Percentiles rank a stretch among this genome's conserved stretches.
phyloP scores from a whole-genome alignment of 768 basidiomycete genomes.

The Pleurotus sapidus region DNA sequence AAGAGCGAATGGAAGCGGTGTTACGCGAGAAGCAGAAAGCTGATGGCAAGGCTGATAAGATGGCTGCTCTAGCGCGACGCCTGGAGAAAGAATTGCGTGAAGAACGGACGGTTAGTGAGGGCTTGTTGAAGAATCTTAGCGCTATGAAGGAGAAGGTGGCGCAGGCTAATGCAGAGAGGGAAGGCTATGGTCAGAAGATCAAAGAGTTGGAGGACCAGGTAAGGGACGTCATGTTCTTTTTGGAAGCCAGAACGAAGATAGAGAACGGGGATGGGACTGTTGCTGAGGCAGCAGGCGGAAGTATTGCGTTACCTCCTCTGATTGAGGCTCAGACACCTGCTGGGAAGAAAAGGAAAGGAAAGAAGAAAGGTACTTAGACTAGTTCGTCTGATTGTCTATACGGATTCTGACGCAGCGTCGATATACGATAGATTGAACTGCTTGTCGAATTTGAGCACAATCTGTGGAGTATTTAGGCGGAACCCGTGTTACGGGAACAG shows the following conservation, averaged over 20 bases:
- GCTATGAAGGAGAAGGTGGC: constrained; percentile 58
- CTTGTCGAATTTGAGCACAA: too few species aligned
- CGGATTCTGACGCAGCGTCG: too few species aligned
- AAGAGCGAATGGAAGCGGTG: constrained; percentile 38
- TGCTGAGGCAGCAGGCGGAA: constrained; percentile 76
- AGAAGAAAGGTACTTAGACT: constrained; percentile 22
- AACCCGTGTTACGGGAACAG: too few species aligned
- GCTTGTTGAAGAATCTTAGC: constrained; percentile 71
- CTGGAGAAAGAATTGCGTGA: constrained; percentile 76
- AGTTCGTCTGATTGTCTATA: too few species aligned
- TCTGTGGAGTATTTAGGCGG: too few species aligned
- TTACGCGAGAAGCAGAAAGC: constrained; percentile 59
- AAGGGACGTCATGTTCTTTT: constrained; percentile 90
- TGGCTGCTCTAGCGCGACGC: constrained; percentile 56
- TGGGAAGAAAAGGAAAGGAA: constrained; percentile 44
- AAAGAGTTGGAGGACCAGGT: constrained; percentile 85
- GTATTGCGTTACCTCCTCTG: constrained; percentile 46
- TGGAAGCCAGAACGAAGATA: constrained; percentile 84
- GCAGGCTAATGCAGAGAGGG: constrained; percentile 51
- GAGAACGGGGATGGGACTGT: constrained; percentile 68
- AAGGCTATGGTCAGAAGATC: constrained; percentile 51
- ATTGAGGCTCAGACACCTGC: constrained; percentile 23
- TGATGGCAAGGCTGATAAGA: constrained; percentile 61
- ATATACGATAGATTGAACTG: too few species aligned
- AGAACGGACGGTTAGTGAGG: constrained; percentile 78